Evolutionary conservation across 345 rosid genomes (phyloP), one percentile per base, ranked within the genome.

Genomic region (Theobroma cacao): DNA sequence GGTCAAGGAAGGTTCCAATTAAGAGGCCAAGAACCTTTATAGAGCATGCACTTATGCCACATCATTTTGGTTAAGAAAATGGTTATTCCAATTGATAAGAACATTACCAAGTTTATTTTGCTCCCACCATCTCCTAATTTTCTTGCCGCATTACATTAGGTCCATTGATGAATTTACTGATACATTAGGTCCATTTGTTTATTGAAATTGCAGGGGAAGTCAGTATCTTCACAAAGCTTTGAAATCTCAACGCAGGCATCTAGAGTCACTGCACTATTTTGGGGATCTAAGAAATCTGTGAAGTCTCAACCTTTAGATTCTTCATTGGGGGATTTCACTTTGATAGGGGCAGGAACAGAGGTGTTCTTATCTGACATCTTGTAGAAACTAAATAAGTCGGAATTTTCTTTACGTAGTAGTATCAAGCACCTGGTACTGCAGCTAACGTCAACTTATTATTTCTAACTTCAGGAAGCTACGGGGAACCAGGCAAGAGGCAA

Each of bases 201-300:
- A 17, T 60, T 71, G 38, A 47, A 75, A 71, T 22, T 81, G 68
- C 33, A 93, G 98, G 91, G 84, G 69, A 91, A 82, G 64, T 62
- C 82, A 5, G 70, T 50, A 78, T 58, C 82, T 10, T 61, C 50
- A 70, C 86, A 48, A n/a, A 48, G 77, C 38, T 14, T 69, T 5
- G 52, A 55, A 78, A 85, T 79, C 63, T 69, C 85, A 13, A 63
- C 72, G 61, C 79, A 80, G 74, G 56, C 78, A 36, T 75, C 75
- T 41, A 84, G 76, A 68, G 81, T 90, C 53, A 83, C 79, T 40
- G 98, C 98, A 1, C 41, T 93, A 62, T 95, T 95, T 74, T 93
- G 98, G 98, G 89, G 87, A 50, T 80, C 98, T 3, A 92, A 82
- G 82, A 92, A 89, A 65, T 77, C 93, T 52, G 82, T 72, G 47